phyloP scores from a whole-genome alignment of 768 basidiomycete species.

The Suillus subaureus region DNA sequence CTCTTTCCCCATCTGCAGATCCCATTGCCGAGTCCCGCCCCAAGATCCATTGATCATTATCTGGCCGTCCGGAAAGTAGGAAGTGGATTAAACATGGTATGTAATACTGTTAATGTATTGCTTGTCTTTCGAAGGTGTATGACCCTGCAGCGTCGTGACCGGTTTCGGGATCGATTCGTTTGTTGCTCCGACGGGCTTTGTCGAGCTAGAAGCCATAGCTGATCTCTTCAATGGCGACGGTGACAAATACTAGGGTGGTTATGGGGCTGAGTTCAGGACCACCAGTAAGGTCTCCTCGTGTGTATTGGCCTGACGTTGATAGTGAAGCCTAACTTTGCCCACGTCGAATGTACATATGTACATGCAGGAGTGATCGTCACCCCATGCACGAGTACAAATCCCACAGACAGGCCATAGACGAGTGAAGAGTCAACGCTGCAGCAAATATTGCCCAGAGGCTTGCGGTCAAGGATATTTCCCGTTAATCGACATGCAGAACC shows the following conservation, averaged over 20 bases:
- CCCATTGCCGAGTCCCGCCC: background rate
- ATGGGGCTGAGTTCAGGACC: too few relatives aligned
- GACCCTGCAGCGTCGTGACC: background rate
- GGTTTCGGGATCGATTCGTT: background rate
- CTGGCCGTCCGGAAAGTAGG: background rate
- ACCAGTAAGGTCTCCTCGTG: too few relatives aligned
- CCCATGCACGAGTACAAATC: too few relatives aligned
- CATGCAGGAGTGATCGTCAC: too few relatives aligned
- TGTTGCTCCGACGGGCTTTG: too few relatives aligned
- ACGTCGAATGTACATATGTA: too few relatives aligned
- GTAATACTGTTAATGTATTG: accelerated
- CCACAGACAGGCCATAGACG: too few relatives aligned
- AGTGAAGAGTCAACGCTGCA: too few relatives aligned
- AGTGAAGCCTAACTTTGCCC: background rate
- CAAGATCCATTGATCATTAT: background rate
- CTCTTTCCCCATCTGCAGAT: background rate
- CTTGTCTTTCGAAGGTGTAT: background rate
- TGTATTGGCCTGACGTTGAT: too few relatives aligned
- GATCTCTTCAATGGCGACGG: background rate
- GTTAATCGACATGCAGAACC: background rate
- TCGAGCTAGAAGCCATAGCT: background rate
- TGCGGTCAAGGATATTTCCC: background rate
- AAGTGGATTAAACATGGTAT: background rate
- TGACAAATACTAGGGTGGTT: background rate
- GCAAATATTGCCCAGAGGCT: background rate